phyloP scores from a whole-genome alignment of 257 asterid genomes.

The Handroanthus guayacan region DNA sequence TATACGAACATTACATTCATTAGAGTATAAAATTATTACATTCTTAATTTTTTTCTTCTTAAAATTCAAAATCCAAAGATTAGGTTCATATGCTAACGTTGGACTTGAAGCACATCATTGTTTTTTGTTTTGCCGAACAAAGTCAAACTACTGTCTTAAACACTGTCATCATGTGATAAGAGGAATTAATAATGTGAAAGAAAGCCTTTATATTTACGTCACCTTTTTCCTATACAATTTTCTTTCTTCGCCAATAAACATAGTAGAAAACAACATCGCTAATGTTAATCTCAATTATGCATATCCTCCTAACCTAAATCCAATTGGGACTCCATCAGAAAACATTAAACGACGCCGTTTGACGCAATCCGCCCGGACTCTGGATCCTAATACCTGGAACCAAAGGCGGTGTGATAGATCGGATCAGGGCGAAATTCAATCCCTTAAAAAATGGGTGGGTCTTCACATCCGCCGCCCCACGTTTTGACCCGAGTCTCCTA shows the following conservation, averaged over 20 bases:
- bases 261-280: not conserved
- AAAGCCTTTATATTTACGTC: not conserved
- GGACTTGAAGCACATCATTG: too few species aligned
- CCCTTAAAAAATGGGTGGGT: conserved; percentile 86
- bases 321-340: conserved; percentile 35
- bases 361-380: conserved; percentile 29
- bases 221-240: conserved; percentile 28
- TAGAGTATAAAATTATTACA: too few species aligned
- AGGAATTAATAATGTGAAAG: not conserved
- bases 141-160: not conserved
- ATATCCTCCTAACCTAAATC: conserved; percentile 7
- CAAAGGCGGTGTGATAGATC: conserved; percentile 66
- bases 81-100: too few species aligned
- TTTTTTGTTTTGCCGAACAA: too few species aligned
- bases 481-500: conserved; percentile 76
- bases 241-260: conserved; percentile 17
- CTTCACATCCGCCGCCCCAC: conserved; percentile 87
- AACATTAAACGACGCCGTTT: conserved; percentile 47
- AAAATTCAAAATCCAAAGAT: too few species aligned
- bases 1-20: too few species aligned
- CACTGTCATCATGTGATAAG: not conserved
- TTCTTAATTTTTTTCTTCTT: too few species aligned
- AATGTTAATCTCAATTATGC: conserved; percentile 1
- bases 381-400: conserved; percentile 35
- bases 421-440: conserved; percentile 76